Conservation (phyloP, 208 protist species). For the Leishmania guyanensis region DNA sequence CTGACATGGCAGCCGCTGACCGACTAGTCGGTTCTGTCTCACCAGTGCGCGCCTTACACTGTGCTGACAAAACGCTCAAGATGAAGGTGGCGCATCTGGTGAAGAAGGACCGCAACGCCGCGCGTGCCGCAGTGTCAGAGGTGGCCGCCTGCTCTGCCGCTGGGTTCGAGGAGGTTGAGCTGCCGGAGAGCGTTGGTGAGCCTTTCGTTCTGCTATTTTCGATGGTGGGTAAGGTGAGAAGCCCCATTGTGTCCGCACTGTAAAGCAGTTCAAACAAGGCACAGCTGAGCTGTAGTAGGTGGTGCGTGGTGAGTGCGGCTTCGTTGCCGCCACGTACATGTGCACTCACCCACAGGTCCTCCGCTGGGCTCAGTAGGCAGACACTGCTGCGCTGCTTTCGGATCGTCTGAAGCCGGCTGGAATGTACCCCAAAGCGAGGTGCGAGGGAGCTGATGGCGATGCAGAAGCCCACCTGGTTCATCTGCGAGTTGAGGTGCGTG, state of each 20-base stretch:
- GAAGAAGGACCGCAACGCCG: constrained; percentile 21
- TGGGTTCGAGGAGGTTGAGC: neutral
- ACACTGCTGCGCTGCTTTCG: constrained; percentile 29
- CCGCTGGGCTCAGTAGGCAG: constrained; percentile 17
- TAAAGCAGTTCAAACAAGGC: constrained; percentile 32
- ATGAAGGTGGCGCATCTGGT: constrained; percentile 21
- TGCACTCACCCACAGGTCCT: constrained; percentile 21
- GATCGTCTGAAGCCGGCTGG: constrained; percentile 11
- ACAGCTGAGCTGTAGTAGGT: constrained; percentile 28
- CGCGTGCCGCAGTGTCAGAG: constrained; percentile 2
- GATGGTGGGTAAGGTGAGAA: neutral
- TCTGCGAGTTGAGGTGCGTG: constrained; percentile 39
- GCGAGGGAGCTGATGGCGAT: constrained; percentile 51
- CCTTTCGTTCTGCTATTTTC: neutral
- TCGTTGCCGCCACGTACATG: constrained; percentile 28
- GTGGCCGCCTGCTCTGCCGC: neutral
- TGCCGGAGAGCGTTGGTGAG: neutral
- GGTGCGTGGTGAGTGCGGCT: constrained; percentile 25
- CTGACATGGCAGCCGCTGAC: constrained; percentile 8
- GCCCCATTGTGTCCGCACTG: constrained; percentile 3
- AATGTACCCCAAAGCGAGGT: constrained; percentile 34
- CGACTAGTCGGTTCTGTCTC: neutral
- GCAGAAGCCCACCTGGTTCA: constrained; percentile 78
- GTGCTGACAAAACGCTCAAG: constrained; percentile 16
- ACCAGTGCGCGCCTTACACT: neutral